These are phyloP conservation scores for Melanomma pulvis-pyrius DNA, from an alignment of 495 filamentous ascomycete species.

Conservation along the genomic window DNA sequence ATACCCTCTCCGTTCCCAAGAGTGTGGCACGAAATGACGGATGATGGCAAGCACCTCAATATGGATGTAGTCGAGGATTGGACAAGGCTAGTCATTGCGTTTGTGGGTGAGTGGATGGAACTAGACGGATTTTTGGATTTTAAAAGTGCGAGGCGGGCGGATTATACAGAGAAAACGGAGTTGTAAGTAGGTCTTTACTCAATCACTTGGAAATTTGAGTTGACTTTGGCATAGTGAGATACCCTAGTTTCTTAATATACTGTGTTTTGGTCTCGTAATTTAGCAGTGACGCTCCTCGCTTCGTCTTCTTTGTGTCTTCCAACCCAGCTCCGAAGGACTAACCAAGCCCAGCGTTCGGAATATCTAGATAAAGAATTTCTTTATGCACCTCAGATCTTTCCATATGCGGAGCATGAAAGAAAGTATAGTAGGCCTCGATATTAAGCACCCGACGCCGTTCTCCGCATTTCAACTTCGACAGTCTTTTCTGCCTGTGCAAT, in stretches of 20 bases:
- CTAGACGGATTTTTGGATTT: constrained; percentile 32
- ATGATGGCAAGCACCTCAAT: constrained; percentile 88
- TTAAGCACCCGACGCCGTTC: neutral
- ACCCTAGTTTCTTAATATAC: constrained; percentile 25
- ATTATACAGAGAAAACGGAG: constrained; percentile 27
- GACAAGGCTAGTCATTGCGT: constrained; percentile 77
- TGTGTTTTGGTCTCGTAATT: neutral
- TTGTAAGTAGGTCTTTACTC: constrained; percentile 27
- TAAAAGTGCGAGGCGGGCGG: constrained; percentile 10
- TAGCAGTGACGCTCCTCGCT: neutral
- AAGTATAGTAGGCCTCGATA: neutral
- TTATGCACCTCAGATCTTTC: neutral
- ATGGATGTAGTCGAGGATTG: constrained; percentile 84
- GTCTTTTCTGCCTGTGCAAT: neutral
- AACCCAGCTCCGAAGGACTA: neutral
- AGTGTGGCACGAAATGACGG: constrained; percentile 81
- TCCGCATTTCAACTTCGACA: neutral
- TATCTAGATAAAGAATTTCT: neutral
- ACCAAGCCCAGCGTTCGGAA: neutral
- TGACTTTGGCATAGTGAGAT: constrained; percentile 26
- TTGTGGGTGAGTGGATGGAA: constrained; percentile 93
- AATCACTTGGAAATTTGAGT: neutral
- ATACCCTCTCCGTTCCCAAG: constrained; percentile 83
- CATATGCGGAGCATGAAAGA: constrained; percentile 6
- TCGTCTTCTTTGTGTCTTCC: neutral